phyloP scores from a whole-genome alignment of 177 flowering plant genomes.

The Vitis hybrid region DNA sequence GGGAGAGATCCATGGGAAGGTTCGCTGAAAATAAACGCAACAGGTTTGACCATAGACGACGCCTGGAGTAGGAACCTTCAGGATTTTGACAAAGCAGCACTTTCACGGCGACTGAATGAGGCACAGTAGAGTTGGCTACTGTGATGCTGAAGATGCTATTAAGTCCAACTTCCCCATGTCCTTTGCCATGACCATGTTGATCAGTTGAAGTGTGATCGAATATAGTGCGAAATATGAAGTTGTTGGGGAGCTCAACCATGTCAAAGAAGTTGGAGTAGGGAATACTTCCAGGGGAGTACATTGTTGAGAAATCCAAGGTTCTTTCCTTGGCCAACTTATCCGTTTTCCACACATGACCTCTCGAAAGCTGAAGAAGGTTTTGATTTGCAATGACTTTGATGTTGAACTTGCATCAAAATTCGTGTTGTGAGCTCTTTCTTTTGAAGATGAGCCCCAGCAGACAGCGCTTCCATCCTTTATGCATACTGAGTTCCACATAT shows the following conservation, averaged over 20 bases:
- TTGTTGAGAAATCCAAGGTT: too few relatives aligned
- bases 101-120: conserved; percentile 71
- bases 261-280: conserved; percentile 43
- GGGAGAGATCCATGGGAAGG: conserved; percentile 95
- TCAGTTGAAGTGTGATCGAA: conserved; percentile 31
- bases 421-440: too few relatives aligned
- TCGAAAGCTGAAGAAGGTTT: too few relatives aligned
- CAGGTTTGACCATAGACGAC: conserved; percentile 85
- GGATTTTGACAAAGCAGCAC: conserved; percentile 74
- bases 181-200: conserved; percentile 72
- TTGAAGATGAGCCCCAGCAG: too few relatives aligned
- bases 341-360: too few relatives aligned
- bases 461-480: too few relatives aligned
- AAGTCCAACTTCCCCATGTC: conserved; percentile 87
- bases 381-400: too few relatives aligned
- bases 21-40: conserved; percentile 67
- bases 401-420: too few relatives aligned
- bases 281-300: too few relatives aligned
- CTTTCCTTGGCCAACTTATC: too few relatives aligned
- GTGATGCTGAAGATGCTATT: conserved; percentile 97
- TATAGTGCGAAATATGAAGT: conserved; percentile 83
- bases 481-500: too few relatives aligned
- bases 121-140: conserved; percentile 91
- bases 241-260: conserved; percentile 87
- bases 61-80: conserved; percentile 74